phyloP scores from a whole-genome alignment of 345 rosid species.

The Firmiana major region DNA sequence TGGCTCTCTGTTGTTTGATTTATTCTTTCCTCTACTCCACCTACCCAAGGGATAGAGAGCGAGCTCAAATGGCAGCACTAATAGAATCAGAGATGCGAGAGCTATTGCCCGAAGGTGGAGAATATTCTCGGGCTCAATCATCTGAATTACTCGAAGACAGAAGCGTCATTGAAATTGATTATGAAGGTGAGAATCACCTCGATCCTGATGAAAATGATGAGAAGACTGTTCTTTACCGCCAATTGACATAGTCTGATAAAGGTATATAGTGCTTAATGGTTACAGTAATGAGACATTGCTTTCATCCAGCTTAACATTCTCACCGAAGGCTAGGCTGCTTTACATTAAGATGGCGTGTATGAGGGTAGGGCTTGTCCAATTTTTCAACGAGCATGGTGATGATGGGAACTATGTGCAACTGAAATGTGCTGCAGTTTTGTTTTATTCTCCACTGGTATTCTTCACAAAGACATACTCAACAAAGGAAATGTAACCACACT shows the following conservation, averaged over 20 bases:
- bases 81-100: slow-evolving; percentile 77
- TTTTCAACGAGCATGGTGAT: not conserved
- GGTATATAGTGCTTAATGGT: slow-evolving; percentile 18
- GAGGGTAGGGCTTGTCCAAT: not conserved
- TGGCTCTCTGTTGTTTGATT: slow-evolving; percentile 76
- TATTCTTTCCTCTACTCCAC: slow-evolving; percentile 72
- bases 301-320: not conserved
- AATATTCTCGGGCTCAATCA: slow-evolving; percentile 18
- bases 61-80: slow-evolving; percentile 68
- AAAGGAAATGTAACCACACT: not conserved
- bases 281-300: not conserved
- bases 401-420: not conserved
- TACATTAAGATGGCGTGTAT: not conserved
- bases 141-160: slow-evolving; percentile 22
- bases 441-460: not conserved
- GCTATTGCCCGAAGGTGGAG: slow-evolving; percentile 19
- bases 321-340: not conserved
- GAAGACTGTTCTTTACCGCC: slow-evolving; percentile 31
- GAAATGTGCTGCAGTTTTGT: not conserved
- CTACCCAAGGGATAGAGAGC: slow-evolving; percentile 72
- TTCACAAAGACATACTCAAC: not conserved
- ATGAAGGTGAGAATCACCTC: slow-evolving; percentile 25
- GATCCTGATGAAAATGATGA: slow-evolving; percentile 41
- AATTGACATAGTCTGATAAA: slow-evolving; percentile 36
- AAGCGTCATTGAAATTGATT: slow-evolving; percentile 30